Evolutionary conservation across 306 rosid genomes (phyloP), one percentile per base, ranked within the genome.

Genomic region (Castanea mollissima): DNA sequence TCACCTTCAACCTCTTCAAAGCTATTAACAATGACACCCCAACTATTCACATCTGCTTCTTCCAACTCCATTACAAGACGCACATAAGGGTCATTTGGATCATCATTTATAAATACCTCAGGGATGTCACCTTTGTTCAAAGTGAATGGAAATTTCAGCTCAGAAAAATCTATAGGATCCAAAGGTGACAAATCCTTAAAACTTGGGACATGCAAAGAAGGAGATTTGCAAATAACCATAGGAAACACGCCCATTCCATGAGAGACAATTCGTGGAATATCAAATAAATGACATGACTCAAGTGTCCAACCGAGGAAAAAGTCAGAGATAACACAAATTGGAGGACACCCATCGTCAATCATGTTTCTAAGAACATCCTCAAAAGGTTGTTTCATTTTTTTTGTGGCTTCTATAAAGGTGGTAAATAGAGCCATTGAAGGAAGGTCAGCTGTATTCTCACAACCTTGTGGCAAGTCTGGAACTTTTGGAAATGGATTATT

Each of bases 11-110:
- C 41, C 15, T 73, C 85, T 5, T 8, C 29, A 23, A 81, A 81
- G 52, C 71, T 85, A 32, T 85, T 85, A 10, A 54, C 83, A 18
- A 85, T 21, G 4, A 74, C 71, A 2, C 88, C 88, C 80, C 77
- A 81, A 34, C 85, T 80, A 14, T 76, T 80, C 13, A 10, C 4
- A 32, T 80, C 82, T 0, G 68, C 76, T 18, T 78, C 83, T 0
- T 19, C 78, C 1, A 62, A 11, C 35, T 81, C 83, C 2, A 6
- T 4, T 0, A 62, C 4, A 27, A 75, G 4, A 0, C 25, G 34
- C 8, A 32, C 0, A 38, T 20, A 34, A 34, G 35, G 35, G 5
- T 34, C 35, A 6, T 38, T 38, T 38, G 44, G 63, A 20, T 83
- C 81, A 18, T 55, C 46, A 2, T 54, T 23, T 6, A 62, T 5